Evolutionary conservation across 768 basidiomycete species (phyloP).

Genomic region (Podaxis sp.): DNA sequence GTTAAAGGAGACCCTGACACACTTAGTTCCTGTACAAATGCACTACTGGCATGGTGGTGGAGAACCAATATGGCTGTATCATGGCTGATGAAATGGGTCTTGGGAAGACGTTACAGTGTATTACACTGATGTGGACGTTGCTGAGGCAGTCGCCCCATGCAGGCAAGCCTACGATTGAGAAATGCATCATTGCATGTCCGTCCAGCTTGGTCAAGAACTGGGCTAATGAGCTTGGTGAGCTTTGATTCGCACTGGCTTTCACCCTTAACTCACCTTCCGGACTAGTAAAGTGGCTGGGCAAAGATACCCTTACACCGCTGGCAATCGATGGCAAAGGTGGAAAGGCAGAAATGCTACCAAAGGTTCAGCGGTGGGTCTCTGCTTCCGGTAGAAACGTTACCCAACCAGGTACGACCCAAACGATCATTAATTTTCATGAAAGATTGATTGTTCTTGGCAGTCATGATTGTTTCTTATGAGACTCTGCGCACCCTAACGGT

Average conservation of each 20-base stretch:
- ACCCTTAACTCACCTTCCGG: background rate
- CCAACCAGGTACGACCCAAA: slow-evolving; percentile 67
- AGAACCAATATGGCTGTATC: slow-evolving; percentile 92
- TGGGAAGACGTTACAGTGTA: slow-evolving; percentile 96
- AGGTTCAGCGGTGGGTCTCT: slow-evolving; percentile 86
- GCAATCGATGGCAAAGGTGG: slow-evolving; percentile 92
- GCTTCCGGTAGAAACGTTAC: slow-evolving; percentile 88
- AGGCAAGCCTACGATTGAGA: slow-evolving; percentile 87
- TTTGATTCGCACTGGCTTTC: background rate
- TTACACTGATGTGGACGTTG: slow-evolving; percentile 92
- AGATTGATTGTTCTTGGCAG: slow-evolving; percentile 38
- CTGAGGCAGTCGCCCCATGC: slow-evolving; percentile 92
- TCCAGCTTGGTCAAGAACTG: slow-evolving; percentile 97
- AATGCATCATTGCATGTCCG: slow-evolving; percentile 96
- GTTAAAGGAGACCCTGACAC: slow-evolving; percentile 14
- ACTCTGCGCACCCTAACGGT: slow-evolving; percentile 80
- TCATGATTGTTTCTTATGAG: slow-evolving; percentile 99
- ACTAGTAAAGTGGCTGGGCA: slow-evolving; percentile 93
- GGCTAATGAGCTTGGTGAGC: slow-evolving; percentile 91
- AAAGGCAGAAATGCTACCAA: slow-evolving; percentile 75
- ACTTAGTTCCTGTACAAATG: slow-evolving; percentile 91
- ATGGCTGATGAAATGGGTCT: slow-evolving; percentile 99
- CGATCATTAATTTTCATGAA: background rate
- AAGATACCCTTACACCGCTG: slow-evolving; percentile 76
- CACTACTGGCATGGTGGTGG: slow-evolving; percentile 89